Base-by-base conservation (phyloP, 2,329 filamentous ascomycete species). In the Herpotrichia juniperi region DNA sequence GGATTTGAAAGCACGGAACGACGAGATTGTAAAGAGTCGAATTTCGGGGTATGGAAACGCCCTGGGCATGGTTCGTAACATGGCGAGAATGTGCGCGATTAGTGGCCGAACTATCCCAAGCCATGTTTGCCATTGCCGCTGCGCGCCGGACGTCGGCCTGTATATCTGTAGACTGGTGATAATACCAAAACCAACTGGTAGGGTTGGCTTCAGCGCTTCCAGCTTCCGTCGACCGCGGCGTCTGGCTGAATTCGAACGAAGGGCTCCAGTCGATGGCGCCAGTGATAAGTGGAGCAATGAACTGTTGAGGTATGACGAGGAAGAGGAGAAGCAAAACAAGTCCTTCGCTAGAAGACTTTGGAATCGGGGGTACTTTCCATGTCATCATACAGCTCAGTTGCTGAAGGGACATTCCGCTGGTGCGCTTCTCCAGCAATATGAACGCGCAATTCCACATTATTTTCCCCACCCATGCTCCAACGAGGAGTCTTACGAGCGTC, bases 1-100 rank as follows among this genome's bases (percentile, higher is more conserved):
- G 26, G 22, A 56, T 53, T 32, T 50, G n/a, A 32, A 56, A 50
- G 30, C 53, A 56, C 14, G 50, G 53, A 25, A 56, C 19, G 22
- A 46, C 39, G n/a, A 45, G 50, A 28, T 54, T 34, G n/a, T 43
- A 22, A 12, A 53, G 31, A 9, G 37, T 50, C 21, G 53, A 56
- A 32, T 56, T 53, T 4, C 19, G 4, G 28, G 35, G 31, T 11
- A 56, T 19, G 5, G 11, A 21, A 19, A 19, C 17, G n/a, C 21
- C 17, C 22, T 6, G 30, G 35, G 37, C 37, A 11, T 37, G 11
- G 34, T 51, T 54, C 26, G 54, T 19, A n/a, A 56, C 50, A 40
- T 53, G 53, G 11, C 51, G 53, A 8, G 28, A 49, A 21, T 28
- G 19, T 12, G 6, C 5, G 5, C n/a, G n/a, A 24, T 45, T 24